phyloP scores from a whole-genome alignment of 2,329 filamentous ascomycete species.

The Botrytis aclada region DNA sequence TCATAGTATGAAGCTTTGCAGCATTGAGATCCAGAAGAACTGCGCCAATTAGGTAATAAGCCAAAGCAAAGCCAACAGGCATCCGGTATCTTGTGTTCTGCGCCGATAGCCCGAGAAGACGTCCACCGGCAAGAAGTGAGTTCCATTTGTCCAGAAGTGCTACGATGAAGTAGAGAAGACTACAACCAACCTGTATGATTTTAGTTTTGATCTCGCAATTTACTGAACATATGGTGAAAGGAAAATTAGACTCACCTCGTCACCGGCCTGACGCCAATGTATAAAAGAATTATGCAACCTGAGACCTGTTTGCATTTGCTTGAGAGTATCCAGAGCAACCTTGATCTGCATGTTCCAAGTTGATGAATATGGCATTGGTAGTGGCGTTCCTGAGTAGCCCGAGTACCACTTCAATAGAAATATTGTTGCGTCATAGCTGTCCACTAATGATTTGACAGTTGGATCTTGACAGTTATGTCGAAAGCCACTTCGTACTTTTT shows the following conservation, averaged over 20 bases:
- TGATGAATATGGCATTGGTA: conserved; percentile 37
- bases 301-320: conserved; percentile 36
- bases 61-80: conserved; percentile 43
- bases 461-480: conserved; percentile 20
- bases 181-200: conserved; percentile 24
- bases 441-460: conserved; percentile 40
- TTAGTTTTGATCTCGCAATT: neutral
- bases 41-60: conserved; percentile 43
- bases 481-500: conserved; percentile 16
- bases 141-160: conserved; percentile 39
- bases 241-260: conserved; percentile 47
- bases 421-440: conserved; percentile 43
- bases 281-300: conserved; percentile 38
- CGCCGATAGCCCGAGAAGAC: conserved; percentile 39
- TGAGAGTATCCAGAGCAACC: conserved; percentile 35
- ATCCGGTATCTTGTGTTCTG: conserved; percentile 42
- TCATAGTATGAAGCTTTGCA: conserved; percentile 15
- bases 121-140: conserved; percentile 30
- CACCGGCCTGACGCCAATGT: conserved; percentile 36
- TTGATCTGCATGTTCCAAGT: conserved; percentile 39
- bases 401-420: conserved; percentile 38
- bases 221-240: neutral
- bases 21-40: conserved; percentile 39
- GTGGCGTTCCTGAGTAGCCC: conserved; percentile 42
- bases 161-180: conserved; percentile 39